Evolutionary conservation across 2,329 filamentous ascomycete species (phyloP), one percentile per base, ranked within the genome.

Genomic region (Pseudogymnoascus verrucosus): DNA sequence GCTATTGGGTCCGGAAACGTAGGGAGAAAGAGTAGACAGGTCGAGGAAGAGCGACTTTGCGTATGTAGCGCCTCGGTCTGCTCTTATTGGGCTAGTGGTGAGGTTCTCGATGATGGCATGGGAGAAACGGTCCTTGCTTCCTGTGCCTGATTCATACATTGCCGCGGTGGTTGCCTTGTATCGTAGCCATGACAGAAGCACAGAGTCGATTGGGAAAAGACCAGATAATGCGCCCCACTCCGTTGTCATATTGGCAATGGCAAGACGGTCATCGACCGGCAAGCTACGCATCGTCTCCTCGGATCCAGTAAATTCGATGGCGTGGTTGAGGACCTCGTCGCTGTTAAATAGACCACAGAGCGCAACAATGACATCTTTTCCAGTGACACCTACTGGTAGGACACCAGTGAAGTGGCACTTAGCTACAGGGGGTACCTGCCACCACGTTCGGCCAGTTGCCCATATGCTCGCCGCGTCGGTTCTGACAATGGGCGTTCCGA

Each of bases 311-410:
- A 97, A 96, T 72, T 98, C 93, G 65, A 98, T 87, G 4, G 86
- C 86, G 72, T 96, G 91, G 77, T 98, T 98, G 12, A 97, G 81
- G 0, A 97, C 93, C 51, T 96, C 91, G 69, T 91, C 89, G 62
- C 89, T 85, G 76, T 90, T 89, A 79, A 98, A 96, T 0, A 96
- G 77, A 0, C 89, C 90, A 69, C 91, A 96, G 0, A 98, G 82
- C 0, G 91, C 90, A 26, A 97, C 84, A 68, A 98, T 98, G 11
- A 96, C 89, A 74, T 98, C 95, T 76, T 99, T 98, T 31, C 92
- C 93, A 0, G 89, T 91, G 0, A 96, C 92, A 10, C 93, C 93
- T 1, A 79, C 78, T 0, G 91, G 93, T 5, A 96, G 78, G 0
- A 84, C 76, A 5, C 92, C 93, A 0, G 83, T 90, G 10, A 98